Evolutionary conservation across 495 filamentous ascomycete genomes (phyloP).

Genomic region (Daldinia concentrica): DNA sequence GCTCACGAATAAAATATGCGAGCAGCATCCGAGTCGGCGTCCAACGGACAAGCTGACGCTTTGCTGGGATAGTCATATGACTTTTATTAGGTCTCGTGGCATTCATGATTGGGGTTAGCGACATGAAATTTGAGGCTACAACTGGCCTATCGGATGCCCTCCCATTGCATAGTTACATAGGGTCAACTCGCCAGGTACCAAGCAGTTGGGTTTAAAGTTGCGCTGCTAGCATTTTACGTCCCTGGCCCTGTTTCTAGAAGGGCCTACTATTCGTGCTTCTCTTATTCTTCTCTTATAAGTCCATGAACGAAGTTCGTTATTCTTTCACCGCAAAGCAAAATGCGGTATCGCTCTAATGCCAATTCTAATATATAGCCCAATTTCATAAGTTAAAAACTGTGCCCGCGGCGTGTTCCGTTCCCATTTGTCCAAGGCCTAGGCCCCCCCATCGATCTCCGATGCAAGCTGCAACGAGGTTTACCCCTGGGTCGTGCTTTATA

Average conservation of each 20-base stretch:
- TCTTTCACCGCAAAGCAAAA: not conserved
- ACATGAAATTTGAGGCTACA: slow-evolving; percentile 4
- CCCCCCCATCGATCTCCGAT: slow-evolving; percentile 15
- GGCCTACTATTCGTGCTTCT: slow-evolving; percentile 1
- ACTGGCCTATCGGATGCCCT: slow-evolving; percentile 30
- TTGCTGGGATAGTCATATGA: slow-evolving; percentile 23
- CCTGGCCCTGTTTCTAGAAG: not conserved
- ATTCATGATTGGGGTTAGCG: slow-evolving; percentile 7
- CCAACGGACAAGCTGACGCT: not conserved
- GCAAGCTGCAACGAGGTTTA: slow-evolving; percentile 3
- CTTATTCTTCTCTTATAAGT: slow-evolving; percentile 1
- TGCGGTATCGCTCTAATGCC: slow-evolving; percentile 29
- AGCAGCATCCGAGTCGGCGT: slow-evolving; percentile 13
- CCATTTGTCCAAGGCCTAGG: slow-evolving; percentile 31
- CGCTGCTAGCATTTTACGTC: slow-evolving; percentile 13
- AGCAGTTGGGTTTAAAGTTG: slow-evolving; percentile 30
- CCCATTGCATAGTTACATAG: slow-evolving; percentile 15
- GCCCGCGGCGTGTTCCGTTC: slow-evolving; percentile 29
- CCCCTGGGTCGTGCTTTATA: not conserved
- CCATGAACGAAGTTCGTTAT: not conserved
- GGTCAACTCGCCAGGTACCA: slow-evolving; percentile 24
- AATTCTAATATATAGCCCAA: slow-evolving; percentile 2
- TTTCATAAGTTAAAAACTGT: not conserved
- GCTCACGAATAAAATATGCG: slow-evolving; percentile 16
- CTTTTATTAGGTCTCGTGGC: slow-evolving; percentile 25